Base-by-base conservation (phyloP, 306 rosid genomes). In the Medicago lupulina region DNA sequence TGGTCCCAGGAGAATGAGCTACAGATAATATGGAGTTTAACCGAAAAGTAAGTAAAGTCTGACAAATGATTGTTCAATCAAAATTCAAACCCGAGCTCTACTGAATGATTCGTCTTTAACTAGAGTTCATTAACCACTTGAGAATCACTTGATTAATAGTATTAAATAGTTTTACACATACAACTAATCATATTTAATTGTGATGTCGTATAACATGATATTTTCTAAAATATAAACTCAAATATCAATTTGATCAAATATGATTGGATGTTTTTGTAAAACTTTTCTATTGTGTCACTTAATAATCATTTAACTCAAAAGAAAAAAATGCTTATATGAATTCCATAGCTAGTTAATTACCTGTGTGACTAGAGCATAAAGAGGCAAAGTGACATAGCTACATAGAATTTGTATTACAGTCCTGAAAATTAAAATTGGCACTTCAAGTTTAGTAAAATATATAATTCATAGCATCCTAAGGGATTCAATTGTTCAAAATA, bases 351-450 rank as follows among this genome's bases (percentile, higher is more conserved):
- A 28, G 6, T 19, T 23, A 68, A 73, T 85, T 18, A 91, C 98
- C 90, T 91, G 98, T 51, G 97, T 94, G 8, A 94, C 98, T 55
- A 94, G 82, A 67, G 97, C 98, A 74, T 94, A 94, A 60, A 92
- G 95, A 57, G 98, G 98, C 66, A 94, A 71, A 41, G 97, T 94
- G 78, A 83, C 92, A 67, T 94, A 94, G 65, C 97, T 94, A 87
- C 97, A 91, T 2, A 93, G 47, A 81, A 91, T 15, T 73, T 91
- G 96, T 60, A 86, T 59, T 58, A 88, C n/a, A 60, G 89, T 81
- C 90, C 97, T 93, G 92, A 8, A 88, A 60, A 62, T 62, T n/a
- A 71, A 85, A 77, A 71, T 77, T 54, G 59, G 5, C 49, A 25
- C 15, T 59, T 44, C 19, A 58, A 28, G 9, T 36, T 36, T 71